phyloP scores from a whole-genome alignment of 371 early-diverging fungal species.

The Mortierella sp. region DNA sequence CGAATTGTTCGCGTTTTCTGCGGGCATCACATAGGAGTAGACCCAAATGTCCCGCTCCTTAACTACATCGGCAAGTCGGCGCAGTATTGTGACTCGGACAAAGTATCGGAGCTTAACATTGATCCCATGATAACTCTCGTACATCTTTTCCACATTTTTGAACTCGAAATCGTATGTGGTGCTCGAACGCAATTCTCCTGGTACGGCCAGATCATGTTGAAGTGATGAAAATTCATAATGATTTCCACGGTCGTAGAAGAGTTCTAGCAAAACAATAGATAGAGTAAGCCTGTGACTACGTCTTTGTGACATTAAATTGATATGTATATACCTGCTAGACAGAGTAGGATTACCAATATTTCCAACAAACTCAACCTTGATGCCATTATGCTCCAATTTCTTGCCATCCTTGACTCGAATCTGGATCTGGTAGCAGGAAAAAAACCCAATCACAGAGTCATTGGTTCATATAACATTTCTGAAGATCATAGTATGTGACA shows the following conservation, averaged over 20 bases:
- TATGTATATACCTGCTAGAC: too few species aligned
- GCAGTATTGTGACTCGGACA: constrained; percentile 83
- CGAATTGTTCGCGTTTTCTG: constrained; percentile 83
- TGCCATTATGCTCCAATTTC: constrained; percentile 95
- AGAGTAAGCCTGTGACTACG: too few species aligned
- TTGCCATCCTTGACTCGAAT: constrained; percentile 92
- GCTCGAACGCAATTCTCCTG: constrained; percentile 81
- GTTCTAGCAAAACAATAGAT: too few species aligned
- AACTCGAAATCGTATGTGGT: constrained; percentile 88
- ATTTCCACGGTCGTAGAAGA: constrained; percentile 95
- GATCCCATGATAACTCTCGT: constrained; percentile 91
- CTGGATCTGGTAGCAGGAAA: too few species aligned
- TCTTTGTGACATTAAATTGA: too few species aligned
- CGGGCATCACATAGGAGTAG: constrained; percentile 85
- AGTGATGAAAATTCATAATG: constrained; percentile 94
- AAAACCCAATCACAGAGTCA: too few species aligned
- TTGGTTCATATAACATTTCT: too few species aligned
- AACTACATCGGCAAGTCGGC: constrained; percentile 80
- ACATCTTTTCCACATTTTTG: constrained; percentile 92
- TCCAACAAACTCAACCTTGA: constrained; percentile 96
- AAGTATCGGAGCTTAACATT: constrained; percentile 91
- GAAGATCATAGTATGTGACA: too few species aligned
- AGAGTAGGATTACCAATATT: constrained; percentile 94
- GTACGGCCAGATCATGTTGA: constrained; percentile 86
- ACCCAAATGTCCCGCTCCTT: constrained; percentile 89